These are phyloP conservation scores for Corchorus olitorius DNA, from an alignment of 345 rosid genomes.

Conservation along the genomic window DNA sequence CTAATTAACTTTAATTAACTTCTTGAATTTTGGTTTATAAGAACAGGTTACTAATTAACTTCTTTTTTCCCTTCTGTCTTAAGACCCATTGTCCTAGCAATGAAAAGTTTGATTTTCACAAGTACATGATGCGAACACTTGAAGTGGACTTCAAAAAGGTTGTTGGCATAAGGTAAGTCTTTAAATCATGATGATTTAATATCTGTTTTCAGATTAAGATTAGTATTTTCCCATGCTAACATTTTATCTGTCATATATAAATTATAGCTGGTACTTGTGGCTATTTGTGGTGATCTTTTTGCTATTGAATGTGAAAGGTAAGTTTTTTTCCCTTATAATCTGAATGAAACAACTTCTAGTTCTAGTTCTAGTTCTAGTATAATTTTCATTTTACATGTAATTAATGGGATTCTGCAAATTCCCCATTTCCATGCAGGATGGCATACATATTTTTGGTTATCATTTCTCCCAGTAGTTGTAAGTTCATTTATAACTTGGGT, in stretches of 20 bases:
- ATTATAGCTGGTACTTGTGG: slow-evolving; percentile 88
- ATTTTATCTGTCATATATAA: background rate
- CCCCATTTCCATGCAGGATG: slow-evolving; percentile 55
- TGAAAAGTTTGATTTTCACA: slow-evolving; percentile 56
- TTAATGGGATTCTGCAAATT: background rate
- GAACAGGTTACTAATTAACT: too few species aligned
- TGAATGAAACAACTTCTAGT: too few species aligned
- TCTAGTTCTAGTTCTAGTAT: too few species aligned
- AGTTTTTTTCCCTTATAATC: background rate
- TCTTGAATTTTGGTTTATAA: background rate
- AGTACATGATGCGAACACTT: slow-evolving; percentile 65
- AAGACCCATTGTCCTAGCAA: slow-evolving; percentile 48
- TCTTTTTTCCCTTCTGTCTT: background rate
- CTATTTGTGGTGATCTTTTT: slow-evolving; percentile 76
- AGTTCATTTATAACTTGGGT: slow-evolving; percentile 26
- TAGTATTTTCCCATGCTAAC: background rate
- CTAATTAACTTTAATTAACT: too few species aligned
- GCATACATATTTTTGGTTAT: slow-evolving; percentile 84
- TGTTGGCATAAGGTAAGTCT: slow-evolving; percentile 68
- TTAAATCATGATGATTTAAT: background rate
- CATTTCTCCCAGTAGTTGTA: slow-evolving; percentile 79
- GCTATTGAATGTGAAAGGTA: slow-evolving; percentile 77
- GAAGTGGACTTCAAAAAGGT: slow-evolving; percentile 67
- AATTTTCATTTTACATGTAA: background rate
- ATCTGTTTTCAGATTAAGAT: background rate